A percentile compares a stretch with the other conserved stretches of the same genome.
Conservation (phyloP, 257 asterid species). For the Plectranthus barbatus region DNA sequence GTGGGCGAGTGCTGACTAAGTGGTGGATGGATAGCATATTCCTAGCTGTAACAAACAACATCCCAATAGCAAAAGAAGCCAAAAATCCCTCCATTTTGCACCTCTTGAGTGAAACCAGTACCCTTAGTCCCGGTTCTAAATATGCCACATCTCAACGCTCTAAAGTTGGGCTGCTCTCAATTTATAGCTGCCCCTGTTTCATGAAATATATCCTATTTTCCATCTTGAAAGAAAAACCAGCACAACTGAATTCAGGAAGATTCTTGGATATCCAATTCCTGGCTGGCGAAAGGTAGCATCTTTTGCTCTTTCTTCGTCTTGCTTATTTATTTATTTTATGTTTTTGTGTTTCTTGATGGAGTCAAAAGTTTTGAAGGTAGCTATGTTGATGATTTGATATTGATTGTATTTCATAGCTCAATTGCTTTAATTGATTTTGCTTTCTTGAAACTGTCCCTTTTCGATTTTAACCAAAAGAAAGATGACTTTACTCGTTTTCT, state of each 20-base stretch:
- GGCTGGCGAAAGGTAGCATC: conserved; percentile 7
- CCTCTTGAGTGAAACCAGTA: neutral
- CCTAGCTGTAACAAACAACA: conserved; percentile 20
- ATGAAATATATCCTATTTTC: neutral
- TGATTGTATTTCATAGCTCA: neutral
- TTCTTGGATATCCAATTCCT: neutral
- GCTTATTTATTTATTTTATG: neutral
- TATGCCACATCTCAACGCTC: conserved; percentile 11
- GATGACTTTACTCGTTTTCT: neutral
- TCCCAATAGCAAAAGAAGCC: conserved; percentile 9
- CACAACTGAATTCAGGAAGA: neutral
- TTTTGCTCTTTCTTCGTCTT: neutral
- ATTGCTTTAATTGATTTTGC: neutral
- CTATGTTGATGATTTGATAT: neutral
- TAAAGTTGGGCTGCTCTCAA: neutral
- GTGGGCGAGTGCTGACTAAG: too few relatives aligned
- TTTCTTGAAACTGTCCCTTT: neutral
- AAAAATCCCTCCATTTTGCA: conserved; percentile 6
- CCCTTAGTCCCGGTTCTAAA: neutral
- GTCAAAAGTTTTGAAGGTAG: neutral
- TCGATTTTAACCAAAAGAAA: neutral
- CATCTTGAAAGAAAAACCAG: neutral
- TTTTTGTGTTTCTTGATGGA: neutral
- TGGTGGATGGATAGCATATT: conserved; percentile 25
- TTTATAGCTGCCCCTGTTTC: neutral